These are phyloP conservation scores for Globisporangium cylindrosporum DNA, from an alignment of 352 stramenopile genomes.

Conservation along the genomic window DNA sequence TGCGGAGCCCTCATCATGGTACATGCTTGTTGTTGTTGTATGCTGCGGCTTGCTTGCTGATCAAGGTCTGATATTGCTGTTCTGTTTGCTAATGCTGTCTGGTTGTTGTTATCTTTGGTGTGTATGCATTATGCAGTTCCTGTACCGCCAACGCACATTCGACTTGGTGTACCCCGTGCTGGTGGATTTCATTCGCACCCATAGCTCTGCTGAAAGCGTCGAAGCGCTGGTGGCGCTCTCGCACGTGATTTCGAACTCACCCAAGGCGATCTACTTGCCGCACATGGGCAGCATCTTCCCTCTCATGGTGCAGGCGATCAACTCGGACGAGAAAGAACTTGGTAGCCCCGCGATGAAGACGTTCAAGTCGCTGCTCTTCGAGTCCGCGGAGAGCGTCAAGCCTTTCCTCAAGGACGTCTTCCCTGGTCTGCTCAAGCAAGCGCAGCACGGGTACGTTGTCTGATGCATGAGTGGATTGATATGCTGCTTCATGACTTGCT, in stretches of 20 bases:
- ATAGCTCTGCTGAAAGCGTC: constrained; percentile 41
- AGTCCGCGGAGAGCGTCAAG: constrained; percentile 78
- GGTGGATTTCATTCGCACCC: constrained; percentile 55
- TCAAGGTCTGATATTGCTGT: not conserved
- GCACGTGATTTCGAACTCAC: constrained; percentile 79
- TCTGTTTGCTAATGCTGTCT: not conserved
- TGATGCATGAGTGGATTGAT: not conserved
- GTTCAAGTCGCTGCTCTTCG: constrained; percentile 72
- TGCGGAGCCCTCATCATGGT: constrained; percentile 81
- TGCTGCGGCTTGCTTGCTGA: not conserved
- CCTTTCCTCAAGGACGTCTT: constrained; percentile 86
- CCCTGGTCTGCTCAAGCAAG: constrained; percentile 77
- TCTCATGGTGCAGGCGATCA: constrained; percentile 81
- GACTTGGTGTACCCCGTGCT: constrained; percentile 71
- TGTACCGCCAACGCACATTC: constrained; percentile 81
- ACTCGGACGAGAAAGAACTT: constrained; percentile 65
- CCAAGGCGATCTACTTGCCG: constrained; percentile 74
- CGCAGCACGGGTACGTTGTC: constrained; percentile 61
- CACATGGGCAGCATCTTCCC: constrained; percentile 79
- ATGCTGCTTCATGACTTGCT: not conserved
- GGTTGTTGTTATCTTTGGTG: not conserved
- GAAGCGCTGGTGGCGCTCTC: constrained; percentile 73
- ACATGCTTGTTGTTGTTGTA: constrained; percentile 6
- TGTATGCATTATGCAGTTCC: constrained; percentile 37
- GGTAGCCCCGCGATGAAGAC: constrained; percentile 76